Base-by-base conservation (phyloP, 2,329 filamentous ascomycete species). In the Hawksworthiomyces lignivorus region DNA sequence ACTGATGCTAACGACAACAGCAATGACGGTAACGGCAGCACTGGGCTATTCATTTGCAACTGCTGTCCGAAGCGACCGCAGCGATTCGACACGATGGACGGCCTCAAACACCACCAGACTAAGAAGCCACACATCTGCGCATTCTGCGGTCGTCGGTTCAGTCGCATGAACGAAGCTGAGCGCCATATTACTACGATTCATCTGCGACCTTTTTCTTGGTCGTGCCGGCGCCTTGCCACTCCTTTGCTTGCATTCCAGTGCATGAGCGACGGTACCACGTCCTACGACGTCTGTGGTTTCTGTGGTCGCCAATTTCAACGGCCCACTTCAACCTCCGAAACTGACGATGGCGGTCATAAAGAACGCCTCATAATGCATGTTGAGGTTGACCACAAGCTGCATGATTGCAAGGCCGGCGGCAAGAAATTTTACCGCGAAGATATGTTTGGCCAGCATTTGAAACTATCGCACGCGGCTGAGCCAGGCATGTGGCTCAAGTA, bases 91-190 rank as follows among this genome's bases (percentile, higher is more conserved):
- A 47, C 49, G 7, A 14, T 29, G 8, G 49, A 51, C 2, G 49
- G 48, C 28, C 38, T 51, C 24, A 46, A 43, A 24, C 8, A 36
- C 3, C 49, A 51, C 34, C 43, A 51, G 36, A 43, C 36, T 3
- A 50, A 50, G 35, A 51, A 51, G 30, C 49, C 49, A 15, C 49
- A 51, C 28, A 51, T 51, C 17, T 51, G 49, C 21, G 49, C 49
- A 4, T 50, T 48, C n/a, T 51, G 49, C 27, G 36, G 44, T 6
- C 49, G 48, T 4, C 45, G 49, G 0, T 51, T 51, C 26, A 45
- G 42, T 31, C 49, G 49, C 18, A 51, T 51, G 49, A 51, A 51
- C 40, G 49, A 51, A 19, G 48, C 49, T 5, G 49, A 51, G 44
- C 47, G 49, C 1, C 49, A 51, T 22, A 51, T 51, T 9, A 48